Evolutionary conservation across 176 grass and related monocot species (phyloP).

Genomic region (Phragmites australis): DNA sequence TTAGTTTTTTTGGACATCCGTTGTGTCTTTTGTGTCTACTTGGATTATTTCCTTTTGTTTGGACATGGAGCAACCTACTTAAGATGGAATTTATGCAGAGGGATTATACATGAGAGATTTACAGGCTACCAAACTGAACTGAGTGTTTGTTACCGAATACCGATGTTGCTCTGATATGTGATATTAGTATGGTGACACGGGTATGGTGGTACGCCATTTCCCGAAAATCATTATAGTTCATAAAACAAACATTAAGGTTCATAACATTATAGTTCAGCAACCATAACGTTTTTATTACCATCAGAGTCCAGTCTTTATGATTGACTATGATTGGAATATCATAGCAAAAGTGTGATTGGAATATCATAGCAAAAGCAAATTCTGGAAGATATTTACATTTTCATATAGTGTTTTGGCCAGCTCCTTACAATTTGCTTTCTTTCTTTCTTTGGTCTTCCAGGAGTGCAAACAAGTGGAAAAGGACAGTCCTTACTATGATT

Average conservation of each 20-base stretch:
- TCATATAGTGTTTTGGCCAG: not conserved
- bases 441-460: constrained; percentile 41
- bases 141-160: not conserved
- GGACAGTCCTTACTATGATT: constrained; percentile 69
- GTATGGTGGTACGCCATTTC: too few relatives aligned
- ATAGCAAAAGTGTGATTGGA: not conserved
- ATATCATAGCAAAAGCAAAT: not conserved
- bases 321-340: too few relatives aligned
- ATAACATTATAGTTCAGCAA: not conserved
- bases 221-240: too few relatives aligned
- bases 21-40: too few relatives aligned
- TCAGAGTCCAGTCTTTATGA: not conserved
- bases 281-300: not conserved
- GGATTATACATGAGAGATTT: not conserved
- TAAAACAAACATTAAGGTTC: not conserved
- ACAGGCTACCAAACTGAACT: not conserved
- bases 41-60: too few relatives aligned
- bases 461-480: constrained; percentile 63
- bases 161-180: too few relatives aligned
- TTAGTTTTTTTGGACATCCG: too few relatives aligned
- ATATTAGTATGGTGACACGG: too few relatives aligned
- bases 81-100: not conserved
- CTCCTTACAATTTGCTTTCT: constrained; percentile 24
- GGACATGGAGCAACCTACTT: not conserved
- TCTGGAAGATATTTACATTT: not conserved